Conservation (phyloP, 306 rosid species). For the Sesbania bispinosa region DNA sequence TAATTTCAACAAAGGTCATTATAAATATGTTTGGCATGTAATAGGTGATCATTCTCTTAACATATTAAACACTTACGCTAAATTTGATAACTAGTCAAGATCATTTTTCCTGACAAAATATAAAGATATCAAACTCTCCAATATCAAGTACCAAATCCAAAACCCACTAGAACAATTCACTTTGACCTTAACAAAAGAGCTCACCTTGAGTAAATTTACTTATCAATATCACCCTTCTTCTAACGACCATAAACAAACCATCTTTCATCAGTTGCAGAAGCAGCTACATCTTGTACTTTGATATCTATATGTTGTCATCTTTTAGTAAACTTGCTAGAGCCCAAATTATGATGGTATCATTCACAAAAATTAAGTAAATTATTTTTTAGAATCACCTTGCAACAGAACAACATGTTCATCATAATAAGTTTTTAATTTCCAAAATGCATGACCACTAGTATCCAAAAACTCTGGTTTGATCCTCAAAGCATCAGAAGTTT, state of each 20-base stretch:
- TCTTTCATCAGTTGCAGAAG: slow-evolving; percentile 17
- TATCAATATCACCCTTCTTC: slow-evolving; percentile 17
- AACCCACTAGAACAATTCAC: background rate
- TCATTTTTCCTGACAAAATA: no score
- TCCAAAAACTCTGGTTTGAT: slow-evolving; percentile 24
- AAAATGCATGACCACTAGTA: slow-evolving; percentile 22
- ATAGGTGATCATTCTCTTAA: no score
- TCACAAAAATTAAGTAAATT: background rate
- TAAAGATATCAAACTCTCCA: no score
- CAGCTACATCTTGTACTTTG: background rate
- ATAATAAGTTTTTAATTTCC: slow-evolving; percentile 27
- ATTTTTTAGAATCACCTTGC: slow-evolving; percentile 37
- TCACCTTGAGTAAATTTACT: slow-evolving; percentile 35
- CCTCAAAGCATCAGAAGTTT: slow-evolving; percentile 32
- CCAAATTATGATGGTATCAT: background rate
- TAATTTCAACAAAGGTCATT: background rate
- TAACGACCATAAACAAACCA: slow-evolving; percentile 38
- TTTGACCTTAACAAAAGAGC: background rate
- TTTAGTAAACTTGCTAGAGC: slow-evolving; percentile 8
- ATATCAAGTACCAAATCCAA: background rate
- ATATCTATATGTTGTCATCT: slow-evolving; percentile 19
- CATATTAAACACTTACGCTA: no score
- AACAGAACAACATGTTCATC: slow-evolving; percentile 22
- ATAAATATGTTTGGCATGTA: background rate
- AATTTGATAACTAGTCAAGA: no score